phyloP scores from a whole-genome alignment of 257 asterid species.

The Solanum piurae region DNA sequence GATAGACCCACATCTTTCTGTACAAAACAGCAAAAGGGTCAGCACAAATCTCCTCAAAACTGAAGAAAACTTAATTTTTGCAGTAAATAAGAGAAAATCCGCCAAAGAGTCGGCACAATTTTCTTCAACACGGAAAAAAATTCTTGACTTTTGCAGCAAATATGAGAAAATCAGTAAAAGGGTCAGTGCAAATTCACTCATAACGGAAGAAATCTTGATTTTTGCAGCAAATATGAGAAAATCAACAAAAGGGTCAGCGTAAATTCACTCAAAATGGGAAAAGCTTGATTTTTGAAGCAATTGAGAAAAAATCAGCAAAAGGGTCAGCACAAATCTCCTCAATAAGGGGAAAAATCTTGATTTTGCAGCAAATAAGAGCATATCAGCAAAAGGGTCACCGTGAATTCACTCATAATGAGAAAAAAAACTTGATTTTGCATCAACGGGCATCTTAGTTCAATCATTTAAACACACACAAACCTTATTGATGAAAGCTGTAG shows the following conservation, averaged over 20 bases:
- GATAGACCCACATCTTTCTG: constrained; percentile 63
- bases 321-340: background rate
- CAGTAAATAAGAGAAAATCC: background rate
- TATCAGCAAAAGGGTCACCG: background rate
- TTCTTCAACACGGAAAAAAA: background rate
- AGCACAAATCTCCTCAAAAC: background rate
- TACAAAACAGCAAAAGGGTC: background rate
- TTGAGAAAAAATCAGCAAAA: background rate
- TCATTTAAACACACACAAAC: constrained; percentile 12
- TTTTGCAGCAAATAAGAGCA: background rate
- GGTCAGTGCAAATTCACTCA: background rate
- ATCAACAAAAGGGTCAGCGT: background rate
- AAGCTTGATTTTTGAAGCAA: background rate
- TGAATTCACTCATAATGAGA: background rate
- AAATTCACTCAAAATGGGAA: background rate
- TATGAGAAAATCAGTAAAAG: background rate
- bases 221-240: background rate
- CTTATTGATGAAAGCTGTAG: constrained; percentile 36
- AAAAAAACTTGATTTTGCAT: background rate
- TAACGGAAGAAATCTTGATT: background rate
- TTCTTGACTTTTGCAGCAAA: background rate
- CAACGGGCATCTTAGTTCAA: background rate
- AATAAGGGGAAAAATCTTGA: background rate
- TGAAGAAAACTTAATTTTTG: background rate
- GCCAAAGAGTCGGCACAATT: background rate